Evolutionary conservation across 495 filamentous ascomycete genomes (phyloP).

Genomic region (Hypoxylon subgilvum): DNA sequence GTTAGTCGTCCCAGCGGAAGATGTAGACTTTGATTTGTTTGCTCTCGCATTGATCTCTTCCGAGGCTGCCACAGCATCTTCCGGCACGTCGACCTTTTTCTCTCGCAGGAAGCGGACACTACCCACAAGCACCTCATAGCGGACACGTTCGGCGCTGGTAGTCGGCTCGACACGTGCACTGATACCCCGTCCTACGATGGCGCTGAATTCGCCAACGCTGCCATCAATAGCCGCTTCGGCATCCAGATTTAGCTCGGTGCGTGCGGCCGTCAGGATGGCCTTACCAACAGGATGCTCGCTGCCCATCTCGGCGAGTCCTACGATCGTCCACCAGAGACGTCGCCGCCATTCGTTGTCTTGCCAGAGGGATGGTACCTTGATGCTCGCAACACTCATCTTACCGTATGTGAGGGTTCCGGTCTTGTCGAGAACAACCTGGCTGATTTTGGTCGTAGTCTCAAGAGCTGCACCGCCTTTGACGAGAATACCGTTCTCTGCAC

Average conservation of each 20-base stretch:
- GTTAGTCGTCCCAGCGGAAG: slow-evolving; percentile 73
- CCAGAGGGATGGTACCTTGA: slow-evolving; percentile 72
- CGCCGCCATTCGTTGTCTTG: slow-evolving; percentile 67
- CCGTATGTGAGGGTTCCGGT: slow-evolving; percentile 95
- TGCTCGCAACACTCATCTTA: slow-evolving; percentile 86
- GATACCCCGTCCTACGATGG: slow-evolving; percentile 83
- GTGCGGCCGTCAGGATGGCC: slow-evolving; percentile 77
- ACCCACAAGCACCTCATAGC: slow-evolving; percentile 81
- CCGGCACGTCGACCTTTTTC: slow-evolving; percentile 69
- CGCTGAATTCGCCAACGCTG: slow-evolving; percentile 81
- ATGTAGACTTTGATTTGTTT: slow-evolving; percentile 43
- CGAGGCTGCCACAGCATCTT: slow-evolving; percentile 60
- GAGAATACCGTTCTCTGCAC: slow-evolving; percentile 95
- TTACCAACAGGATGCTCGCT: slow-evolving; percentile 95
- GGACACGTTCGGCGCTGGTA: slow-evolving; percentile 64
- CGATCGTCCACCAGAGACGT: slow-evolving; percentile 89
- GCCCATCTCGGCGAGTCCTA: slow-evolving; percentile 90
- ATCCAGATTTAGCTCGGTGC: slow-evolving; percentile 72
- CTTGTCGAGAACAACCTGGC: slow-evolving; percentile 97
- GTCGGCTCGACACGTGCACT: slow-evolving; percentile 80
- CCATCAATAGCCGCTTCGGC: slow-evolving; percentile 79
- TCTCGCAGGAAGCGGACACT: slow-evolving; percentile 78
- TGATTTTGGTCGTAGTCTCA: slow-evolving; percentile 90
- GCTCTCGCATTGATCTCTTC: slow-evolving; percentile 61
- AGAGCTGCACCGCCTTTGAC: slow-evolving; percentile 95